Conservation (phyloP, 2,329 filamentous ascomycete genomes). For the Pseudocercospora vitis region DNA sequence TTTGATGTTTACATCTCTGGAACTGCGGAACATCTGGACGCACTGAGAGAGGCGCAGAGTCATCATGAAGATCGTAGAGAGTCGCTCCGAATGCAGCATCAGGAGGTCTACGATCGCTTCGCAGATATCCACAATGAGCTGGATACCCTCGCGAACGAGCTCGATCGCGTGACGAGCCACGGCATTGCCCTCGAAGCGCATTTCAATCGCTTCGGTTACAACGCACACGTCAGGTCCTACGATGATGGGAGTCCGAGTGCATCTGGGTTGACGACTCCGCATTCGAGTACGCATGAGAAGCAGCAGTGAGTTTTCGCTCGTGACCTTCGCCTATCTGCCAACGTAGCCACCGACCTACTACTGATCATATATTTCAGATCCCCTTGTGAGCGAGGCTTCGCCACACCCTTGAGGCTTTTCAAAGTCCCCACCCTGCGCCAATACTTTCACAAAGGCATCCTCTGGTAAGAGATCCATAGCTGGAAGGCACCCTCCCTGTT, state of each 20-base stretch:
- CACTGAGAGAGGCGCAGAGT: constrained; percentile 52
- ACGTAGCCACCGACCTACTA: too few species aligned
- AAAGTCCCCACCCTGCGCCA: constrained; percentile 62
- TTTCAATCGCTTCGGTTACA: constrained; percentile 64
- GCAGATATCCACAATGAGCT: constrained; percentile 57
- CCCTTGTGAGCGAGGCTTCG: constrained; percentile 22
- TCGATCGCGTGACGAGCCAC: constrained; percentile 57
- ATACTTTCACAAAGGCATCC: constrained; percentile 64
- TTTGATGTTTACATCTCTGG: constrained; percentile 62
- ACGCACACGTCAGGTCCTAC: constrained; percentile 52
- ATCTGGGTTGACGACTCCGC: constrained; percentile 26
- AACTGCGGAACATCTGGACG: constrained; percentile 52
- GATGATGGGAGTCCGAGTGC: constrained; percentile 29
- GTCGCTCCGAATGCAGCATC: constrained; percentile 51
- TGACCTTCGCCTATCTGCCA: background rate
- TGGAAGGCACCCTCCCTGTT: too few species aligned
- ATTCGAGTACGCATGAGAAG: constrained; percentile 16
- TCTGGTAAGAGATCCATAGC: too few species aligned
- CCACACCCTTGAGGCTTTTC: constrained; percentile 55
- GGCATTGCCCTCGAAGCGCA: constrained; percentile 59
- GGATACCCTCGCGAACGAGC: constrained; percentile 53
- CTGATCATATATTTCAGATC: too few species aligned
- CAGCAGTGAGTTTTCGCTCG: background rate
- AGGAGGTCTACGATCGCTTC: constrained; percentile 56
- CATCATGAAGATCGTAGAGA: constrained; percentile 55